Evolutionary conservation across 192 early-diverging fungal genomes (phyloP).

Genomic region (Powellomyces hirtus): DNA sequence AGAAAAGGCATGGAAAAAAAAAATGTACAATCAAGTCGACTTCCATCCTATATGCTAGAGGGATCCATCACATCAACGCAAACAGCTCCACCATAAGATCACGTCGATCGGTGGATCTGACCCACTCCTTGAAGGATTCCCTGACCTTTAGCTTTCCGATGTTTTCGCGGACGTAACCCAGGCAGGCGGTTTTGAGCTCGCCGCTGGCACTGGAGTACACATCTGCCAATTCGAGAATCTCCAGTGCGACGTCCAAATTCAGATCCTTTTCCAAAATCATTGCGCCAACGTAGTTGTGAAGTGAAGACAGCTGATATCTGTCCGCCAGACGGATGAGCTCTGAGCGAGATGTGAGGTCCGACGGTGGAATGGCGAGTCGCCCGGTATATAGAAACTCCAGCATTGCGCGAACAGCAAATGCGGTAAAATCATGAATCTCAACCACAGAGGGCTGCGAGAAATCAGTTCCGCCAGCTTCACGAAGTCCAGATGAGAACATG

Average conservation of each 20-base stretch:
- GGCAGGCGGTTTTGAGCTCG: slow-evolving; percentile 30
- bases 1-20: too few relatives aligned
- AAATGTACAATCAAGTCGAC: too few relatives aligned
- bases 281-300: slow-evolving; percentile 30
- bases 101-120: slow-evolving; percentile 28
- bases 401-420: slow-evolving; percentile 28
- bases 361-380: slow-evolving; percentile 8
- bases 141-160: slow-evolving; percentile 25
- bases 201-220: slow-evolving; percentile 20
- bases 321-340: slow-evolving; percentile 34
- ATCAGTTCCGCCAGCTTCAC: slow-evolving; percentile 13
- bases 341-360: background rate
- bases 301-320: slow-evolving; percentile 26
- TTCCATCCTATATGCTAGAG: background rate
- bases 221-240: slow-evolving; percentile 34
- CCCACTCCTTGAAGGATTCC: slow-evolving; percentile 31
- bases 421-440: slow-evolving; percentile 28
- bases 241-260: slow-evolving; percentile 19
- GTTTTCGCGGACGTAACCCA: slow-evolving; percentile 31
- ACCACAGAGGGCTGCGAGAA: slow-evolving; percentile 21
- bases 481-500: slow-evolving; percentile 36
- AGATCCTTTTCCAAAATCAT: slow-evolving; percentile 38
- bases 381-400: slow-evolving; percentile 38
- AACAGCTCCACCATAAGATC: slow-evolving; percentile 33
- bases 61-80: slow-evolving; percentile 29